Evolutionary conservation across 345 rosid genomes (phyloP), one percentile per base, ranked within the genome.

Genomic region (Trapa incisa): DNA sequence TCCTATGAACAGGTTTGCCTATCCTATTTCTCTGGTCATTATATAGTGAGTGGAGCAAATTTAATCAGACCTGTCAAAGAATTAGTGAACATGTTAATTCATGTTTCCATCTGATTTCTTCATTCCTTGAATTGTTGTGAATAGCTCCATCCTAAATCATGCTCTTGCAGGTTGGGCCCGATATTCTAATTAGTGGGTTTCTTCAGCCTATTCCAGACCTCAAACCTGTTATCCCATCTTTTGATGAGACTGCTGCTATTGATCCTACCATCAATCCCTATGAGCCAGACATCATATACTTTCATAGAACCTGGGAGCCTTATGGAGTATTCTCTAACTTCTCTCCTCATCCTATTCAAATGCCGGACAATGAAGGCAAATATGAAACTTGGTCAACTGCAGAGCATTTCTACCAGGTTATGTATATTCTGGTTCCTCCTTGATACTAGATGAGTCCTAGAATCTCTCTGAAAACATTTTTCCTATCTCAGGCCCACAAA

Each of bases 281-380:
- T 67, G 98, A 90, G 33, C 72, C 91, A 17, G 81, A 78, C 76
- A 80, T 90, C 81, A 85, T 90, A 75, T 93, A 82, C 79, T 93
- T 90, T 81, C 88, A 88, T 65, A 90, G 90, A 71, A 78, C 97
- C 53, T 93, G 97, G 98, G 98, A 93, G 79, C 96, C 84, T 63
- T 93, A 82, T 77, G 97, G 98, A 65, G 87, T 91, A 66, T 87
- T 93, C 77, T 90, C 97, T 3, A 93, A 88, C 70, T 93, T 88
- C 78, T 93, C 96, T 68, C 92, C 90, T 32, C 98, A 90, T 79
- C 80, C 90, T 68, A 84, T 93, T 71, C 85, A 80, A 75, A 88
- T 90, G 94, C 87, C 79, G 0, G 82, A 75, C 65, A 78, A 57
- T 2, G 68, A 70, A 57, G 89, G 87, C 70, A 71, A 75, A 53